Conservation (phyloP, 192 early-diverging fungal genomes). For the Coemansia erecta region DNA sequence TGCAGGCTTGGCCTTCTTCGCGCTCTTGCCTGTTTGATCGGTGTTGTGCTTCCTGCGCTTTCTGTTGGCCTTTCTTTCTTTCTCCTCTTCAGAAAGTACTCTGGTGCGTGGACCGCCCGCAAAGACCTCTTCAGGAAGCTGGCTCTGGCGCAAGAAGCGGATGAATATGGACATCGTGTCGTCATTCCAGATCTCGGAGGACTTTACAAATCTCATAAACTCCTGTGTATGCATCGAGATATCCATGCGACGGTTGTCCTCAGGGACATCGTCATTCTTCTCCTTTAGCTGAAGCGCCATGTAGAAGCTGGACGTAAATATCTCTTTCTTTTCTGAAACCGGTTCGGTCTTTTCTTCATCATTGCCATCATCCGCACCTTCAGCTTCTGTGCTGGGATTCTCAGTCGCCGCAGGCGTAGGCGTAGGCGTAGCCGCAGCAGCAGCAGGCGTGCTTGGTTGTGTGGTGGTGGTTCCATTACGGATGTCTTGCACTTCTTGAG, state of each 20-base stretch:
- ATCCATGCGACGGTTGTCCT: conserved; percentile 67
- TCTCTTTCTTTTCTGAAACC: conserved; percentile 18
- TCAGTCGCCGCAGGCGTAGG: background rate
- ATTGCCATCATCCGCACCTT: conserved; percentile 8
- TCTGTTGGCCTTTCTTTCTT: background rate
- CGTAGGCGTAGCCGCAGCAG: background rate
- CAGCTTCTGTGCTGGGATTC: background rate
- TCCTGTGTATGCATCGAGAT: conserved; percentile 78
- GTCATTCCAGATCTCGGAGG: conserved; percentile 22
- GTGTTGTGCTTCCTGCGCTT: conserved; percentile 2
- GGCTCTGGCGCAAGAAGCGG: conserved; percentile 35
- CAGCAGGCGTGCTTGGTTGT: conserved; percentile 36
- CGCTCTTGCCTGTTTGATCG: background rate
- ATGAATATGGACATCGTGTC: conserved; percentile 39
- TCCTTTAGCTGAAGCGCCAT: conserved; percentile 75
- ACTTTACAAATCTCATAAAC: conserved; percentile 79
- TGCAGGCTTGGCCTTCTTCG: conserved; percentile 29
- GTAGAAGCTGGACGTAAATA: conserved; percentile 85
- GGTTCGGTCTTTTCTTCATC: conserved; percentile 9
- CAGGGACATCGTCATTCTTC: conserved; percentile 45
- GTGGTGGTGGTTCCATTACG: conserved; percentile 60
- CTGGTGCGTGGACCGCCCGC: conserved; percentile 25
- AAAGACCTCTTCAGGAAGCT: conserved; percentile 49
- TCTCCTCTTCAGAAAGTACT: too few species aligned
- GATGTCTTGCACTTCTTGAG: conserved; percentile 65